These are phyloP conservation scores for Takakia lepidozioides DNA, from an alignment of 225 moss, liverwort and hornwort species.

Conservation along the genomic window DNA sequence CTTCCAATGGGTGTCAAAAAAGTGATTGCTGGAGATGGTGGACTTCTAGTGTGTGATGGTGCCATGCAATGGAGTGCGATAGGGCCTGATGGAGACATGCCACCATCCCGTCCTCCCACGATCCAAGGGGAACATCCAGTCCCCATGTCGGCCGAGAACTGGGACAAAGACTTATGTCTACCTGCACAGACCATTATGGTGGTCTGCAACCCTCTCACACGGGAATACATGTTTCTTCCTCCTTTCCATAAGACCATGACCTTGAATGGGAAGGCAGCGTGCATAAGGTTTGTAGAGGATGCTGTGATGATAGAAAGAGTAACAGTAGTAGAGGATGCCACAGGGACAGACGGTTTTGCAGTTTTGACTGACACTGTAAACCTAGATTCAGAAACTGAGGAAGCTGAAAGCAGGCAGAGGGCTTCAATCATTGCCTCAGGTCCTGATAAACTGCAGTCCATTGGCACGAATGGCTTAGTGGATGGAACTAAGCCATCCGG, in stretches of 20 bases:
- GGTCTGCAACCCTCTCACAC: slow-evolving; percentile 29
- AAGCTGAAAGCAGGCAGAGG: no score
- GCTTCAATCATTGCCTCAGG: no score
- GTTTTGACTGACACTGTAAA: no score
- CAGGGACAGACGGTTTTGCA: no score
- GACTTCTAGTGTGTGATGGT: slow-evolving; percentile 32
- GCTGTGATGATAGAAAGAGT: no score
- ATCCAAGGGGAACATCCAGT: slow-evolving; percentile 1
- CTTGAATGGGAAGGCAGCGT: slow-evolving; percentile 27
- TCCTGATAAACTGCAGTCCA: no score
- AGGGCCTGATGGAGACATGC: slow-evolving; percentile 4
- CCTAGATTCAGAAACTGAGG: no score
- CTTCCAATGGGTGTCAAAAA: slow-evolving; percentile 16
- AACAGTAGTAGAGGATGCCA: no score
- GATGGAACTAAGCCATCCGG: no score
- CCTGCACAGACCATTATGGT: slow-evolving; percentile 12
- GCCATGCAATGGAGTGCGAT: slow-evolving; percentile 21
- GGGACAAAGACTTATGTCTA: neutral
- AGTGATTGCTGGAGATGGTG: slow-evolving; percentile 31
- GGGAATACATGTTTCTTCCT: slow-evolving; percentile 20
- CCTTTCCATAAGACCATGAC: slow-evolving; percentile 24
- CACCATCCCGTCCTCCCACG: neutral
- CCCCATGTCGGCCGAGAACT: neutral
- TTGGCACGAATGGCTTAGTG: no score
- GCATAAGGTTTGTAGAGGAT: slow-evolving; percentile 25